phyloP scores from a whole-genome alignment of 345 rosid species.

The Moricandia moricandioides region DNA sequence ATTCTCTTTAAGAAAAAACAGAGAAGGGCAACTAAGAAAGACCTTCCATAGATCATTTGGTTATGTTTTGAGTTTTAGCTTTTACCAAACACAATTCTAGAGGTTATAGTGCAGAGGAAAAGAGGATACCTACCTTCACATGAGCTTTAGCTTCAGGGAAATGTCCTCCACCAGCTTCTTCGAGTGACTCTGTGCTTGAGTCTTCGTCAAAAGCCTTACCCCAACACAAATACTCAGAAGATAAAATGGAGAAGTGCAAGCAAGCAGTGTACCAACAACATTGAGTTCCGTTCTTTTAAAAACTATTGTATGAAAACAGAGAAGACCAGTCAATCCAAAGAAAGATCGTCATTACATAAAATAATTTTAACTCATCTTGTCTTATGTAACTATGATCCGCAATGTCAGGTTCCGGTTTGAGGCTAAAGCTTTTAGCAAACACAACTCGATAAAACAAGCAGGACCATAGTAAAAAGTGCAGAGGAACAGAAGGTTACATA shows the following conservation, averaged over 20 bases:
- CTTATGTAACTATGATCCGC: background rate
- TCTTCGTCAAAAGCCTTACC: background rate
- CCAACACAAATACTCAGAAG: background rate
- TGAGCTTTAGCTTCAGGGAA: background rate
- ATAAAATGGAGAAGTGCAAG: background rate
- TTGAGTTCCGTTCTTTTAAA: background rate
- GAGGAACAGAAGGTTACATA: constrained; percentile 19
- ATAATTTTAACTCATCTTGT: too few relatives aligned
- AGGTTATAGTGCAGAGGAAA: background rate
- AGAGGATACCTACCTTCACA: background rate
- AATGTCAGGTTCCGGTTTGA: background rate
- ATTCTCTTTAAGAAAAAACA: background rate
- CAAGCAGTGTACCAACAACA: background rate
- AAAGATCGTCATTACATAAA: background rate
- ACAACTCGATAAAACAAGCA: constrained; percentile 2
- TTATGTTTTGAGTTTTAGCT: background rate
- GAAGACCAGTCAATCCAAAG: background rate
- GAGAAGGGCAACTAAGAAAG: background rate
- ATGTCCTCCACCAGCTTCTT: background rate
- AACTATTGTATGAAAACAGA: background rate
- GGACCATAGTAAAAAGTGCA: background rate
- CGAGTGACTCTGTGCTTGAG: background rate
- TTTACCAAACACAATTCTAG: background rate
- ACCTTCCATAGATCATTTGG: too few relatives aligned
- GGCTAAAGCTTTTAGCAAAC: background rate